phyloP scores from a whole-genome alignment of 2,329 filamentous ascomycete genomes.

The Saccharata proteae region DNA sequence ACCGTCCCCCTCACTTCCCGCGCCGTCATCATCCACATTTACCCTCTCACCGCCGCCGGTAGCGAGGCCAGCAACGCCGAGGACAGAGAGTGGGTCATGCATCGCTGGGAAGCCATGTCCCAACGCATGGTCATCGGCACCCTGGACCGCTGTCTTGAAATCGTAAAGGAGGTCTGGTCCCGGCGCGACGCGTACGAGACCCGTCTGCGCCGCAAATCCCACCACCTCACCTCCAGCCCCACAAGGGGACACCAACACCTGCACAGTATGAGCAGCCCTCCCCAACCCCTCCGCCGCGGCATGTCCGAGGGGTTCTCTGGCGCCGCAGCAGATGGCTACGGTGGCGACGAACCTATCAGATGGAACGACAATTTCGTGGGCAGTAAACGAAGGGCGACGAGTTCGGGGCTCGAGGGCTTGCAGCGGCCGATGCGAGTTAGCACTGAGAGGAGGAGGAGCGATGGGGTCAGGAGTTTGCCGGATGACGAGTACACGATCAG shows the following conservation, averaged over 20 bases:
- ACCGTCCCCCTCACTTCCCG: conserved; percentile 51
- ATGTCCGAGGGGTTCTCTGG: too few species aligned
- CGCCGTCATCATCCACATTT: conserved; percentile 57
- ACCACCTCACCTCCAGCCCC: too few species aligned
- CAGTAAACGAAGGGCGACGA: conserved; percentile 16
- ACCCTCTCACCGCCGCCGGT: conserved; percentile 54
- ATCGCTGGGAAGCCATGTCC: conserved; percentile 50
- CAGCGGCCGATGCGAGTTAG: too few species aligned
- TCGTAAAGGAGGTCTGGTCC: conserved; percentile 55
- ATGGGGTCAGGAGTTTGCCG: conserved; percentile 26
- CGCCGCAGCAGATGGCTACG: conserved; percentile 1
- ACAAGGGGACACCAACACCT: too few species aligned
- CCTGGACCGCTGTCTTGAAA: conserved; percentile 51
- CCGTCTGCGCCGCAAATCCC: conserved; percentile 15
- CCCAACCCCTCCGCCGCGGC: too few species aligned
- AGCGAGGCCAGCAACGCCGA: conserved; percentile 49
- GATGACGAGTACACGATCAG: conserved; percentile 53
- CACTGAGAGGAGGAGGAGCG: conserved; percentile 19
- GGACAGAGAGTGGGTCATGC: conserved; percentile 51
- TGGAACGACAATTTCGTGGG: conserved; percentile 13
- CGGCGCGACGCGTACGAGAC: conserved; percentile 44
- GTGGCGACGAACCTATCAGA: conserved; percentile 12
- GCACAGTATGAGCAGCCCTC: too few species aligned
- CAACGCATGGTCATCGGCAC: conserved; percentile 54
- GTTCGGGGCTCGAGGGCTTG: too few species aligned